Base-by-base conservation (phyloP, 202 grass and related monocot genomes). In the Cymbopogon flexuosus region DNA sequence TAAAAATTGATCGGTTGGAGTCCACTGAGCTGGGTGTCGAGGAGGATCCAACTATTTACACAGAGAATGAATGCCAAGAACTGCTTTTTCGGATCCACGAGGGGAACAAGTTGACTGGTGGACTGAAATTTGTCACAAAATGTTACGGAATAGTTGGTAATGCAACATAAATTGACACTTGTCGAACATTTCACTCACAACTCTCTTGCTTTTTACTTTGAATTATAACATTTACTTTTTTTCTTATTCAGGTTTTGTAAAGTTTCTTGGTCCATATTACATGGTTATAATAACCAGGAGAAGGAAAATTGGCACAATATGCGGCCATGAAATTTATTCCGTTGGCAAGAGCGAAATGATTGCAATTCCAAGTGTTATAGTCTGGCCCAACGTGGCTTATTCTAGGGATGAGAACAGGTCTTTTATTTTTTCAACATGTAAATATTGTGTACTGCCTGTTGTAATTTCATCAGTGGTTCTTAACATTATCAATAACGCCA, bases 391-490 rank as follows among this genome's bases (percentile, higher is more conserved):
- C 79, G 84, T 96, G 92, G 90, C 88, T 74, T 91, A 93, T 91
- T 99, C 90, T 91, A 99, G 93, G 88, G 96, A 99, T 93, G 96
- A 99, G 86, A 99, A 99, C 92, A 99, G 96, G 96, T 99, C 90
- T 86, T 99, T 85, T 84, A 59, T 91, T 92, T 84, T 90, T 91
- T 91, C 82, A 85, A 70, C 62, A 73, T 85, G 84, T 87, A 85
- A 87, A 94, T 87, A 75, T 83, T 75, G 65, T 89, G 84, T 84
- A 72, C 72, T 83, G 75, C 62, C 73, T 77, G 66, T 79, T 93
- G 83, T 85, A 87, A 83, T 73, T 89, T 24, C 66, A 89, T 79
- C 41, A 39, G 30, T 83, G 84, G 46, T 59, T 75, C 34, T 42
- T 80, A 77, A 65, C 70, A 91, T 30, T 87, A 79, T 65, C 13